Evolutionary conservation across 148 eudicot species (phyloP).

Genomic region (Rheum nobile): DNA sequence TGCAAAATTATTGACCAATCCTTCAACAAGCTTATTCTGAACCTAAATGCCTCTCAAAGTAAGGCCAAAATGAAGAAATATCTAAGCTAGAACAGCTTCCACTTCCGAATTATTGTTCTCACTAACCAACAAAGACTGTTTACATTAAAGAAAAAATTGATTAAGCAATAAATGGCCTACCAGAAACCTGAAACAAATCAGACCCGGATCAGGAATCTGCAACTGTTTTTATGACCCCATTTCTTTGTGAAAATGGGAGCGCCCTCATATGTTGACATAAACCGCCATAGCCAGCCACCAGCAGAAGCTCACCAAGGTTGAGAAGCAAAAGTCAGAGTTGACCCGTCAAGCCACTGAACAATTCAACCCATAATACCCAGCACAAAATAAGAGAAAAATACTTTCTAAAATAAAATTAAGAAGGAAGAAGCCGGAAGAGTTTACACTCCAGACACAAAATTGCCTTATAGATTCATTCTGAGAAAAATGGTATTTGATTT

Average conservation of each 20-base stretch:
- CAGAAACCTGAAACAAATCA: neutral
- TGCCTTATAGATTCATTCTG: neutral
- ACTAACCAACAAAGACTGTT: conserved; percentile 2
- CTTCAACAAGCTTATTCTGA: neutral
- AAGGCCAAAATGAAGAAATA: neutral
- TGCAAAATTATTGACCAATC: neutral
- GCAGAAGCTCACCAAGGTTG: conserved; percentile 3
- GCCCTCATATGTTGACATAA: neutral
- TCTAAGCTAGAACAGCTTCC: neutral
- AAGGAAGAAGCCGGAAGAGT: neutral
- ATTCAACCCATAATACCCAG: conserved; percentile 2
- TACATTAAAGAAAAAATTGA: neutral
- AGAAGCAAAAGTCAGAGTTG: conserved; percentile 11
- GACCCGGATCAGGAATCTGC: conserved; percentile 8
- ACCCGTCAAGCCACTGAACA: conserved; percentile 6
- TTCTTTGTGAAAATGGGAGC: neutral
- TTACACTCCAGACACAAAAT: neutral
- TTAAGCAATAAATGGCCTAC: neutral
- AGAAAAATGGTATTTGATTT: neutral
- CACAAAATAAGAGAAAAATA: neutral
- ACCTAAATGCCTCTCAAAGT: neutral
- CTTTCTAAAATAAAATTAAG: neutral
- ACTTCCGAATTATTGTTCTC: neutral
- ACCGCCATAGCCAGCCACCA: conserved; percentile 4
- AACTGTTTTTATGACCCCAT: neutral